Percentiles rank a stretch among this genome's conserved stretches.
Evolutionary conservation across 495 filamentous ascomycete genomes (phyloP).

Genomic region (Amorphotheca resinae): DNA sequence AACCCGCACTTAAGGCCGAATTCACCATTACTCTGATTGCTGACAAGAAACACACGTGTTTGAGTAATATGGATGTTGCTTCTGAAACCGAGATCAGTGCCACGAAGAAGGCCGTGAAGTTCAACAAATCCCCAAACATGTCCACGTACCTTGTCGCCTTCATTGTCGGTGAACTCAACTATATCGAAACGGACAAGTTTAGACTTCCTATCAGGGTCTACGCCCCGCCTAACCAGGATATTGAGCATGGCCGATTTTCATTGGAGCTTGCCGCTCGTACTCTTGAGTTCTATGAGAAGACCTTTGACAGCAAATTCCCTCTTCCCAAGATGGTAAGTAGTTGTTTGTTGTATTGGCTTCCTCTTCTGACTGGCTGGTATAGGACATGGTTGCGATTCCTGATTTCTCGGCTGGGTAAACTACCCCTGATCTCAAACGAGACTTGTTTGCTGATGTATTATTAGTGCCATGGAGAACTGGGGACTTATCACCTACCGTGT

Average conservation of each 20-base stretch:
- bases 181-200: slow-evolving; percentile 59
- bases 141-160: slow-evolving; percentile 70
- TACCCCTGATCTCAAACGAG: slow-evolving; percentile 21
- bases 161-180: slow-evolving; percentile 61
- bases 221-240: slow-evolving; percentile 74
- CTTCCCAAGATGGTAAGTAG: slow-evolving; percentile 56
- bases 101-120: slow-evolving; percentile 58
- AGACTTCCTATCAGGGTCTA: slow-evolving; percentile 66
- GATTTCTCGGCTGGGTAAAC: slow-evolving; percentile 48
- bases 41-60: slow-evolving; percentile 55
- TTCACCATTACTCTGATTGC: slow-evolving; percentile 63
- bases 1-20: slow-evolving; percentile 59
- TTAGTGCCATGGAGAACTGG: slow-evolving; percentile 93
- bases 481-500: slow-evolving; percentile 89
- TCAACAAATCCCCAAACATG: slow-evolving; percentile 62
- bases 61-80: slow-evolving; percentile 70
- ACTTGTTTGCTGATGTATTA: background rate
- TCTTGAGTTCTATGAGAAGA: slow-evolving; percentile 84
- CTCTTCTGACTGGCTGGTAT: background rate
- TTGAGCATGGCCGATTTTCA: slow-evolving; percentile 72
- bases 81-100: slow-evolving; percentile 48
- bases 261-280: slow-evolving; percentile 73
- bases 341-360: background rate
- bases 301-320: slow-evolving; percentile 56
- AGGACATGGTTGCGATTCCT: slow-evolving; percentile 76